Base-by-base conservation (phyloP, 495 filamentous ascomycete species). In the Lepraria neglecta region DNA sequence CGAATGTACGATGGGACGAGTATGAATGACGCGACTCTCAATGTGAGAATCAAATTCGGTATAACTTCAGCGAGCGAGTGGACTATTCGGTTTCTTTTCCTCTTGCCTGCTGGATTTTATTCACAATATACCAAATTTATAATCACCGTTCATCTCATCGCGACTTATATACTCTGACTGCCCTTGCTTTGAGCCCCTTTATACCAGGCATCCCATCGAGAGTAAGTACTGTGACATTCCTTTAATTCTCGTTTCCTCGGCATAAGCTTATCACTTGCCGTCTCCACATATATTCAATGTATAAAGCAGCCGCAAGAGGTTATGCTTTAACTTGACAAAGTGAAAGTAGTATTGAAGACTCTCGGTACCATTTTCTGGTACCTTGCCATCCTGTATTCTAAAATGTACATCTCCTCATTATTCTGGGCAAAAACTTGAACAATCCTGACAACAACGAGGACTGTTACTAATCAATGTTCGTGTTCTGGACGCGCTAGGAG, bases 401-500 rank as follows among this genome's bases (percentile, higher is more conserved):
- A 12, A 12, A 38, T 38, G 4, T 10, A 12, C 4, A 12, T 12
- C 6, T 7, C 7, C 12, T 12, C 35, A 38, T 38, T 12, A 3
- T 12, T 38, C 35, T 38, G 12, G 35, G 35, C 35, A 38, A 38
- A 10, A 1, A 1, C 1, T 3, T 38, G 35, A 38, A 38, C 6
- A 7, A 10, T 38, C 12, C 35, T 38, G 12, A 38, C 7, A 12
- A 38, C 35, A 38, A 31, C 7, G 27, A 31, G 12, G 17, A 10
- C 31, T 52, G 27, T 15, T 30, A 6, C n/a, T 51, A 30, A 31
- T 11, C 48, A 1, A 10, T 15, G 15, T 52, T 52, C 48, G 27
- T 52, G 14, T 17, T 31, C 48, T 33, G 31, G 48, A 52, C 48
- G 48, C 28, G 24, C 48, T 24, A 52, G 27, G 48, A 52, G 48